Evolutionary conservation across 169 alveolate genomes (phyloP), one percentile per base, ranked within the genome.

Genomic region (Plasmodium blacklocki): DNA sequence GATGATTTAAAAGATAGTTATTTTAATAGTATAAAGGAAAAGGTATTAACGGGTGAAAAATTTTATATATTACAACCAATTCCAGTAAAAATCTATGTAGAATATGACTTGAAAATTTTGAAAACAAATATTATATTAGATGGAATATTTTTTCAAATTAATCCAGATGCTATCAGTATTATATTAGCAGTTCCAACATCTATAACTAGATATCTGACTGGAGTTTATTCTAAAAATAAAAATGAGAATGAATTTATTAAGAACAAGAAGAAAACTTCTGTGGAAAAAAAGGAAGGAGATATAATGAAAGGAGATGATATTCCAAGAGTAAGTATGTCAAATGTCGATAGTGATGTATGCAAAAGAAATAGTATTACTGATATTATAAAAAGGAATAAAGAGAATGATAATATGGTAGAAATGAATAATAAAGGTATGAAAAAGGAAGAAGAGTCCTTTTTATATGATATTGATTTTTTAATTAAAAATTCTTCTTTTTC

Each of bases 131-230:
- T 93, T 19, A 66, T 93, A 14, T 92, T 95, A 59, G 96, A 95
- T 78, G 96, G 95, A 45, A 89, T 95, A 49, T 95, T 94, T 83
- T 89, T 94, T 63, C 97, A 95, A 74, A 88, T 93, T 49, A 93
- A 93, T 15, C 97, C 97, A 6, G 92, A 94, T 66, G 96, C 96
- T 49, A 89, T 95, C 12, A 93, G 94, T 43, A 89, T 93, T 23
- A 92, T 95, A 56, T 68, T 93, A 73, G 93, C 94, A 21, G 95
- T 95, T 11, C 97, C 96, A 8, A 88, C 95, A 18, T 93, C 96
- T 50, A 74, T 94, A 43, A 88, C 95, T 39, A 70, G 92, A 74
- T 73, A 88, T 18, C 78, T 93, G 52, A 80, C 93, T 21, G 70
- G 83, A 8, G 83, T 64, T 60, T 91, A 88, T 63, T 73, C 91